These are phyloP conservation scores for slime mould (Dictyostelium discoideum) DNA, from an alignment of 78 protist genomes.

Conservation along the genomic window DNA sequence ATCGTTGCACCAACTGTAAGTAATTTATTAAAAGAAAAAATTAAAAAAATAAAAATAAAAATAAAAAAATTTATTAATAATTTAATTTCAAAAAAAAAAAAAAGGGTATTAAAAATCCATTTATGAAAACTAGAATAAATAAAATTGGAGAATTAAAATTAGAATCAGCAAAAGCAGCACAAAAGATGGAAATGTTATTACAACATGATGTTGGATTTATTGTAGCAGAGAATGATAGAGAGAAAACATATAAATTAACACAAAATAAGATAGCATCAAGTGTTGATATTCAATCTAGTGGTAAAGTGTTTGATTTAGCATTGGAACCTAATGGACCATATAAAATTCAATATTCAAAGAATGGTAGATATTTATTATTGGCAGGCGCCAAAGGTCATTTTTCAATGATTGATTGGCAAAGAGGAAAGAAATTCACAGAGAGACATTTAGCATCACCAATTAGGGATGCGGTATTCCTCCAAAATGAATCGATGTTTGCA, in stretches of 20 bases:
- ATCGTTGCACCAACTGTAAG: constrained; percentile 47
- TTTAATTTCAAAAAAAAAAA: not conserved
- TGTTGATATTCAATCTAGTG: constrained; percentile 84
- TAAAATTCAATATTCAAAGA: constrained; percentile 71
- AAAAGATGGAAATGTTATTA: constrained; percentile 42
- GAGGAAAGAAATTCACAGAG: constrained; percentile 84
- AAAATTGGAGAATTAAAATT: not conserved
- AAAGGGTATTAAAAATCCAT: constrained; percentile 67
- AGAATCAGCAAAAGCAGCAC: constrained; percentile 33
- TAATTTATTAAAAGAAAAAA: not conserved
- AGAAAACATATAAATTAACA: constrained; percentile 85
- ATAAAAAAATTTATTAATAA: not conserved
- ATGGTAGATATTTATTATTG: constrained; percentile 90
- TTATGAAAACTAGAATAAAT: constrained; percentile 8
- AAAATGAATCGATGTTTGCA: constrained; percentile 95
- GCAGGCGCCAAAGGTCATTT: constrained; percentile 97
- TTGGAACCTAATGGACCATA: constrained; percentile 93
- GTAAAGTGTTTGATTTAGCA: constrained; percentile 82
- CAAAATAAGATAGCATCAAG: constrained; percentile 80
- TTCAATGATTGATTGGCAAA: constrained; percentile 91
- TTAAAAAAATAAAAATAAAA: not conserved
- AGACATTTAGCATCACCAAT: constrained; percentile 86
- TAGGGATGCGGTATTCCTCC: constrained; percentile 91
- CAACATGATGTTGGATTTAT: constrained; percentile 54
- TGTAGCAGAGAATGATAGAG: constrained; percentile 91